Evolutionary conservation across 495 filamentous ascomycete genomes (phyloP), one percentile per base, ranked within the genome.

Genomic region (Parathielavia appendiculata): DNA sequence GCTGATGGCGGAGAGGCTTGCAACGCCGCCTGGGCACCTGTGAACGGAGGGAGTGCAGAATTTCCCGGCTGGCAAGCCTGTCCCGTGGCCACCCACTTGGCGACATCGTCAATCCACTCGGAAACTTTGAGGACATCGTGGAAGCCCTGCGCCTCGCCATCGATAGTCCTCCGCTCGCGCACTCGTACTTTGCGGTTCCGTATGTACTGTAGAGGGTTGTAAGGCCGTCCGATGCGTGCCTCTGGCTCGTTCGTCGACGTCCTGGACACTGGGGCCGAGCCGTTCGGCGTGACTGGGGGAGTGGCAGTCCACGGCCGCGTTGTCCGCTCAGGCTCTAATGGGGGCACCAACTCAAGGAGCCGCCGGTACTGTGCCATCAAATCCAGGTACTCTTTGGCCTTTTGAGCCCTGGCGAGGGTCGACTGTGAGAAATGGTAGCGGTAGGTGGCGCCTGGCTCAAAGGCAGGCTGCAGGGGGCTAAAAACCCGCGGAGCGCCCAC

Each of bases 131-230:
- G 73, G 6, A 87, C 69, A 69, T 95, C 87, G 53, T 81, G 78
- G 81, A 91, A 97, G 1, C 87, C 87, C 51, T 87, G 82, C n/a
- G 78, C 75, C 45, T 87, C 83, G 16, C 85, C 79, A 64, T 92
- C 83, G 38, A 95, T 83, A 0, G 79, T 69, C 56, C 81, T 83
- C 34, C 86, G 78, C 68, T 91, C 87, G 26, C 89, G 79, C 52
- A 86, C 84, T 51, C 92, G 80, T 5, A 92, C 78, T 60, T 89
- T 87, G 22, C 91, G 80, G 64, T 97, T 95, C 19, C 92, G 83
- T 49, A 96, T 86, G 63, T 84, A 86, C 65, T 97, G 92, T 22
- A 97, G 76, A 6, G 91, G 92, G 67, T 97, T 92, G 63, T 96
- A 96, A 1, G 68, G 63, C 49, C 91, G 82, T 26, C 84, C 83